Evolutionary conservation across 2,329 filamentous ascomycete species (phyloP), one percentile per base, ranked within the genome.

Genomic region (Trichophyton benhamiae): DNA sequence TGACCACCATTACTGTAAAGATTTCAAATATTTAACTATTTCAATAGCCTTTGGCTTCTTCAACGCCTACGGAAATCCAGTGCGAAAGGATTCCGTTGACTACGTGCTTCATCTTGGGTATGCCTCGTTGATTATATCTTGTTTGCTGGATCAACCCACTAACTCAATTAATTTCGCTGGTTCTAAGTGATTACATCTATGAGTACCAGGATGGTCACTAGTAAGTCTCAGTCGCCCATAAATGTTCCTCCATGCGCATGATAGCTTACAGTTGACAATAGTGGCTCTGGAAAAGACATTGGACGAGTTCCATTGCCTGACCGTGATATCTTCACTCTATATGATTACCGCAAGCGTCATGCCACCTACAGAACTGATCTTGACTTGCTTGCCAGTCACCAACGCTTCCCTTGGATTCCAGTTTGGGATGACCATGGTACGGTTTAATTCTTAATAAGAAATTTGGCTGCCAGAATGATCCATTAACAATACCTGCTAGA

Each of bases 361-460:
- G 83, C 80, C 17, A 81, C 78, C 15, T 85, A 86, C 69, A 77
- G 82, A 22, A 84, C 81, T n/a, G 83, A 87, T 70, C 66, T 77
- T 1, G 83, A 86, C 67, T 75, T 86, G n/a, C 67, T 80, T 53
- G 72, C 78, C 2, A 82, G 76, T 27, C 82, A 85, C 68, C 77
- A 80, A 62, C 74, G 75, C 8, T 85, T 81, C 64, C 76, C 83
- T 1, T 86, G 83, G 83, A 86, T 86, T 65, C 75, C 82, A 5
- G 80, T 83, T 1, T 86, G 82, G 83, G 84, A 86, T 67, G 83
- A 85, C 65, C 82, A 85, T 65, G 82, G 68, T 70, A 66, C 63
- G 46, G 4, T 27, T 27, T 15, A 30, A 15, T n/a, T n/a, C n/a
- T n/a, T 38, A 38, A 3, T 15, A 15, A 27, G 1, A 22, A 15